Evolutionary conservation across 176 grass and related monocot species (phyloP), one percentile per base, ranked within the genome.

Genomic region (Secale cereale): DNA sequence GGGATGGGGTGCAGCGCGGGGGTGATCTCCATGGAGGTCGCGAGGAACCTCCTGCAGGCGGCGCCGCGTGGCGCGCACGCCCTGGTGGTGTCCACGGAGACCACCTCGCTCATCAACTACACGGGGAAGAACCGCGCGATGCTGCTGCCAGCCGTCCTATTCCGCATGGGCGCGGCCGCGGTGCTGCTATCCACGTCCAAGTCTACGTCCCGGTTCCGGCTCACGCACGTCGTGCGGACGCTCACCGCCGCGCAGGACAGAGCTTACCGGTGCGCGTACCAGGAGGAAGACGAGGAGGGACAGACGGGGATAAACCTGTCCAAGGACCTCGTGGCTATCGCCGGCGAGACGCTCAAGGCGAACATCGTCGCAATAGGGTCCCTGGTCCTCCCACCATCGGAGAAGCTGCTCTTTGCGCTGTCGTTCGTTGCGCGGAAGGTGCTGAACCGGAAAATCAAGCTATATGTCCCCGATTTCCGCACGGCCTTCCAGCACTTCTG

Each of bases 401-500:
- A 88, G 76, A 46, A 84, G 10, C 23, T 88, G 2, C 30, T 31
- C 10, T 88, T 79, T 27, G 56, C 35, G 19, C 6, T 88, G 0
- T 28, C 75, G 0, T 0, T 31, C 36, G 5, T 56, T 10, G 81
- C 40, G 2, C 17, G 25, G 2, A 88, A 74, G 59, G n/a, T 54
- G 8, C 3, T 79, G 9, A 65, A 23, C 14, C 22, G n/a, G 5
- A 80, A 35, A 3, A 22, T 48, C n/a, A 86, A 78, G 50, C 77
- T 52, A 0, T 76, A 82, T 61, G 62, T 92, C 3, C 93, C 90
- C 0, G 71, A 95, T 7, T 95, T 95, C 76, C 39, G 22, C 32
- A 60, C 13, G 78, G 92, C 92, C 3, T 94, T 97, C 76, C 59
- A 94, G 54, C 95, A 97, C 68, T 91, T 97, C 52, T 97, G 95